phyloP scores from a whole-genome alignment of 306 rosid species.

The Sechiopsis laciniata region DNA sequence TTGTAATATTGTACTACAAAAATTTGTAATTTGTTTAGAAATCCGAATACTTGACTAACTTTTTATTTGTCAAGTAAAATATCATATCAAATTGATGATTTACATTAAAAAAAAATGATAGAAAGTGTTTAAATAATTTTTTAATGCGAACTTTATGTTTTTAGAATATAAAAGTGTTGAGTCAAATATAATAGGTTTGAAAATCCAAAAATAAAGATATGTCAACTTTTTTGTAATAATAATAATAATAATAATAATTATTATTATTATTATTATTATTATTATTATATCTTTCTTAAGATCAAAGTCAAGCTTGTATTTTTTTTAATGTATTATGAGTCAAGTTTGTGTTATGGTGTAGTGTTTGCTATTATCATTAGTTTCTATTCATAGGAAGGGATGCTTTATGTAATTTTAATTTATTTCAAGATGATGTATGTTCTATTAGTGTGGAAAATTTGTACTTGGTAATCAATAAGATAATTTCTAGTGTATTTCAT shows the following conservation, averaged over 20 bases:
- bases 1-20: too few species aligned
- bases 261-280: too few species aligned
- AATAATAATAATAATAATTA: too few species aligned
- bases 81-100: background rate
- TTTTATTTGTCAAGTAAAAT: background rate
- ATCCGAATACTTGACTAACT: background rate
- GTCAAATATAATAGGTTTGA: too few species aligned
- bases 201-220: background rate
- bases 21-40: background rate
- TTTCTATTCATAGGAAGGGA: background rate
- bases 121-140: background rate
- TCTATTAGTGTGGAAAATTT: background rate
- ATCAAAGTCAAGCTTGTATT: background rate
- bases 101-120: background rate
- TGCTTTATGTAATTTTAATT: background rate
- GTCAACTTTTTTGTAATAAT: background rate
- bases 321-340: background rate
- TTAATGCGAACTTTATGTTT: background rate
- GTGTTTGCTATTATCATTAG: background rate
- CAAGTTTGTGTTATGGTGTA: background rate
- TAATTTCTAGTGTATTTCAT: background rate
- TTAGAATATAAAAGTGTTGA: too few species aligned
- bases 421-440: background rate
- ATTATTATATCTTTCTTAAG: background rate
- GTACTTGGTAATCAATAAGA: background rate